Conservation (phyloP, 106 monocot species). For the Dendrobium officinale region DNA sequence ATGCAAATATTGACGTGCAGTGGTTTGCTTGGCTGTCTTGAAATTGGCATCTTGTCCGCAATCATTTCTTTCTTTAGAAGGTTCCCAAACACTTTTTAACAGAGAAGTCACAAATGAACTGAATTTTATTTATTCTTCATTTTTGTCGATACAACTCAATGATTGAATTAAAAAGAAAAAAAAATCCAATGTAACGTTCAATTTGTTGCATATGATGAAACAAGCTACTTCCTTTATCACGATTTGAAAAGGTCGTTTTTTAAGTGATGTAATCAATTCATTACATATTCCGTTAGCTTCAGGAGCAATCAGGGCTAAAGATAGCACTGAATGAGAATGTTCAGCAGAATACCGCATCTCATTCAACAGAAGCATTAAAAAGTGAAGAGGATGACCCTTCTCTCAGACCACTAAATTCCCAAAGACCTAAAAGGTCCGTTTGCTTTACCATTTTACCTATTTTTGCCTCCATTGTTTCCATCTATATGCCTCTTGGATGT, state of each 20-base stretch:
- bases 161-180: too few relatives aligned
- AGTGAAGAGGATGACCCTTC: slow-evolving; percentile 16
- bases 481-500: background rate
- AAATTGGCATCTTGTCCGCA: too few relatives aligned
- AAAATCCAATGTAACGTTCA: background rate
- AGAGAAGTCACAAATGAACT: background rate
- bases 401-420: slow-evolving; percentile 11
- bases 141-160: too few relatives aligned
- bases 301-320: background rate
- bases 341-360: slow-evolving; percentile 8
- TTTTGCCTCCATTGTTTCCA: background rate
- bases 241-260: background rate
- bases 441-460: background rate
- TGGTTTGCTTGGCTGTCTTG: too few relatives aligned
- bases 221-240: background rate
- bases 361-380: slow-evolving; percentile 1
- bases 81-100: too few relatives aligned
- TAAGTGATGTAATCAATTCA: background rate
- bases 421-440: slow-evolving; percentile 34
- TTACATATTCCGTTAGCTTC: background rate
- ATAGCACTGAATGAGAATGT: background rate
- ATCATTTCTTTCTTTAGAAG: too few relatives aligned
- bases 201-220: background rate
- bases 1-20: too few relatives aligned
- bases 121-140: background rate